These are phyloP conservation scores for Serendipita indica DNA, from an alignment of 768 basidiomycete species.

Conservation along the genomic window DNA sequence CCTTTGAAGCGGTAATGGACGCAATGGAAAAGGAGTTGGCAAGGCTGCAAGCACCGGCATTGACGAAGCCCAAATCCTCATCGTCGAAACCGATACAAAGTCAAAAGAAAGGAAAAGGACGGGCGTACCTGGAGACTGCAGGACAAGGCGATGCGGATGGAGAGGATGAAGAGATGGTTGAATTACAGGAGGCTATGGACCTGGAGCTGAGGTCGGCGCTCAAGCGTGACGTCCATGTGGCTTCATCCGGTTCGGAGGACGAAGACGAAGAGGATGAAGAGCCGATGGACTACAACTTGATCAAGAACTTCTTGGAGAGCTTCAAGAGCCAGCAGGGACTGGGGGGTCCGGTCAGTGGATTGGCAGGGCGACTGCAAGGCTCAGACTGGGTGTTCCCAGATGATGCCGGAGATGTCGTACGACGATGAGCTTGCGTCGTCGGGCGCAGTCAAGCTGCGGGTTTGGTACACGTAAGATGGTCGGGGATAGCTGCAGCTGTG, in stretches of 20 bases:
- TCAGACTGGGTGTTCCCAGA: conserved; percentile 60
- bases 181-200: conserved; percentile 62
- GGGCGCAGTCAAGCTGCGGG: too few relatives aligned
- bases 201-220: conserved; percentile 60
- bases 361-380: conserved; percentile 64
- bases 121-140: neutral
- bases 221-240: conserved; percentile 29
- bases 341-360: conserved; percentile 80
- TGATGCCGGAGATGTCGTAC: conserved; percentile 36
- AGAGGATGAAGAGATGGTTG: conserved; percentile 50
- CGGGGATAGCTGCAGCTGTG: too few relatives aligned
- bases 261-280: conserved; percentile 33
- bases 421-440: too few relatives aligned
- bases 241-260: conserved; percentile 31
- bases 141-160: conserved; percentile 24
- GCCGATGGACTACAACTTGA: conserved; percentile 73
- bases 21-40: conserved; percentile 82
- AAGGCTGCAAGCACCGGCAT: conserved; percentile 19
- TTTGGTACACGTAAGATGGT: too few relatives aligned
- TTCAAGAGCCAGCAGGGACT: conserved; percentile 84
- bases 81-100: conserved; percentile 23
- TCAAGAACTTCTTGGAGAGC: conserved; percentile 94
- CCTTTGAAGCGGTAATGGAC: conserved; percentile 92
- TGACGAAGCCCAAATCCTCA: conserved; percentile 15
- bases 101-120: conserved; percentile 33